phyloP scores from a whole-genome alignment of 305 asterid species.

The Solanum chacoense region DNA sequence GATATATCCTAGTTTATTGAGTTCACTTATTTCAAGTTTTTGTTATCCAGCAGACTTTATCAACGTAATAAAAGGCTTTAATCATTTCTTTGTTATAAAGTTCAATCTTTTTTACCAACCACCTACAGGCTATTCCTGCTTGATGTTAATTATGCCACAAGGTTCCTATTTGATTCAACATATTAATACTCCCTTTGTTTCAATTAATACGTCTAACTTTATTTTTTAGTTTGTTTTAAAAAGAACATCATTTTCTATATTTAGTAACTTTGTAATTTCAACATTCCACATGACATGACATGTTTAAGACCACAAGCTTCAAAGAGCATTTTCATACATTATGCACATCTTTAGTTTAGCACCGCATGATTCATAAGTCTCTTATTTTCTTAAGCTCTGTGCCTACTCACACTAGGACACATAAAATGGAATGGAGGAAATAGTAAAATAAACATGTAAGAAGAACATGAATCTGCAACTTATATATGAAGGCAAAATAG shows the following conservation, averaged over 20 bases:
- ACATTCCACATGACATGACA: neutral
- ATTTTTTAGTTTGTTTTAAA: neutral
- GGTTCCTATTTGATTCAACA: neutral
- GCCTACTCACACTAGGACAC: neutral
- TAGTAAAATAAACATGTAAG: neutral
- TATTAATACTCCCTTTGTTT: neutral
- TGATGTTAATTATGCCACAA: neutral
- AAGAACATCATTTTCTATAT: neutral
- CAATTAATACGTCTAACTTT: neutral
- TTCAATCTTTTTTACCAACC: neutral
- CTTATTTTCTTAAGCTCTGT: neutral
- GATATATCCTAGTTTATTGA: neutral
- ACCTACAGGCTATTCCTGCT: neutral
- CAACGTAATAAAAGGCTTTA: neutral
- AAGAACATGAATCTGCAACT: neutral
- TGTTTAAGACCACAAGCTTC: neutral
- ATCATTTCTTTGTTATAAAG: neutral
- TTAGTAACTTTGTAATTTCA: neutral
- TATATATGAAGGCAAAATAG: neutral
- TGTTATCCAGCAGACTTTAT: neutral
- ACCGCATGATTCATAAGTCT: neutral
- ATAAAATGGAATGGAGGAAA: neutral
- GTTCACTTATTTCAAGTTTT: neutral
- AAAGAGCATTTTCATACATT: neutral
- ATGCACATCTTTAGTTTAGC: neutral